Evolutionary conservation across 2,329 filamentous ascomycete genomes (phyloP).

Genomic region (Talaromyces sp.): DNA sequence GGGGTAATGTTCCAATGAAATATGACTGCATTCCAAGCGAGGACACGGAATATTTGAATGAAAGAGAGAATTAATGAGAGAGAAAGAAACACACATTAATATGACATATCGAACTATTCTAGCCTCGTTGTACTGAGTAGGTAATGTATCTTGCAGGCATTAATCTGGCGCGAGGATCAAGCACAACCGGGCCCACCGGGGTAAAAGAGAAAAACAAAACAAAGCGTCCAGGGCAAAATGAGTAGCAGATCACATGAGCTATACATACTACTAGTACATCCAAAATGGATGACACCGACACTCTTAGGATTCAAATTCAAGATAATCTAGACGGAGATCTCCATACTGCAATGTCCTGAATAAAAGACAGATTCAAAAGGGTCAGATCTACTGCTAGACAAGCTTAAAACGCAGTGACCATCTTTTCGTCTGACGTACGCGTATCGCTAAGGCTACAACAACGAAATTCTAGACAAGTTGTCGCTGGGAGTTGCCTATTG

Average conservation of each 20-base stretch:
- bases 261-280: not conserved
- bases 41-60: not conserved
- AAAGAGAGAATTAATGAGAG: not conserved
- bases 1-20: conserved; percentile 1
- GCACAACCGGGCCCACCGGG: conserved; percentile 4
- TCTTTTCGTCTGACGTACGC: not conserved
- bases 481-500: not conserved
- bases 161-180: not conserved
- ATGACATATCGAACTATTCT: not conserved
- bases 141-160: not conserved
- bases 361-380: not conserved
- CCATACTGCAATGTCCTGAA: not conserved
- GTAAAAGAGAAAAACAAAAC: conserved; percentile 1
- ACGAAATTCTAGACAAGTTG: not conserved
- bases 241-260: not conserved
- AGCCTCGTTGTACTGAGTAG: not conserved
- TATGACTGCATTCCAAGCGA: not conserved
- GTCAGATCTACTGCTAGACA: not conserved
- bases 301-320: not conserved
- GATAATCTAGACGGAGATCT: not conserved
- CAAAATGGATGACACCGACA: not conserved
- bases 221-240: not conserved
- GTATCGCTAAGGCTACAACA: conserved; percentile 1
- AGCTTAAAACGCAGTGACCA: conserved; percentile 1
- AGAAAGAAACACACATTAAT: not conserved